A percentile compares a stretch with the other conserved stretches of the same genome.
phyloP scores from a whole-genome alignment of 2,329 filamentous ascomycete genomes.

The Parasarocladium wereldwijsianum region DNA sequence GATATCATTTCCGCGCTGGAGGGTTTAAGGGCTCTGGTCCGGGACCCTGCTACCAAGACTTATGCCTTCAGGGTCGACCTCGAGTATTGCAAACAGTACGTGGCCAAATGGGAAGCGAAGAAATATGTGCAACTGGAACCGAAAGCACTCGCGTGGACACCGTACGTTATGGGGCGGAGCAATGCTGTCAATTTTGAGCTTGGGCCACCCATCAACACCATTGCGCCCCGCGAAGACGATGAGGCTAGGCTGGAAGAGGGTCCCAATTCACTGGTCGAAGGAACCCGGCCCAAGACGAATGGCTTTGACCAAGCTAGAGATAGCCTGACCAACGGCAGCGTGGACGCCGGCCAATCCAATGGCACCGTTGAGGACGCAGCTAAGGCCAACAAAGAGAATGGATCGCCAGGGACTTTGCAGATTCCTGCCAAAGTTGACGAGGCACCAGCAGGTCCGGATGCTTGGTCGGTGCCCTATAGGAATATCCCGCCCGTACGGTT shows the following conservation, averaged over 20 bases:
- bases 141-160: constrained; percentile 78
- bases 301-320: constrained; percentile 7
- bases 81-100: constrained; percentile 73
- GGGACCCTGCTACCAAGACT: constrained; percentile 73
- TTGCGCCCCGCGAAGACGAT: constrained; percentile 73
- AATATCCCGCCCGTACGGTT: constrained; percentile 57
- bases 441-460: constrained; percentile 12
- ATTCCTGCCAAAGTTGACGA: constrained; percentile 12
- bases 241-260: constrained; percentile 27
- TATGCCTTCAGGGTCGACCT: constrained; percentile 85
- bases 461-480: constrained; percentile 34
- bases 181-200: constrained; percentile 74
- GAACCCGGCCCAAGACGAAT: constrained; percentile 11
- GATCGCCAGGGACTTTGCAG: constrained; percentile 4
- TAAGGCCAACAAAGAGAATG: constrained; percentile 18
- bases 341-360: neutral
- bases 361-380: neutral
- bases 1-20: constrained; percentile 92
- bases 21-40: constrained; percentile 73
- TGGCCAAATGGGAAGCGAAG: constrained; percentile 79
- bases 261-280: constrained; percentile 8
- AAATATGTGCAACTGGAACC: constrained; percentile 75
- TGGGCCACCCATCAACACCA: constrained; percentile 65
- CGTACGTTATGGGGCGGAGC: constrained; percentile 87
- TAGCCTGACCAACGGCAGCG: constrained; percentile 2